These are phyloP conservation scores for Lipomyces yamanashiensis DNA, from an alignment of 805 yeast genomes.

Conservation along the genomic window DNA sequence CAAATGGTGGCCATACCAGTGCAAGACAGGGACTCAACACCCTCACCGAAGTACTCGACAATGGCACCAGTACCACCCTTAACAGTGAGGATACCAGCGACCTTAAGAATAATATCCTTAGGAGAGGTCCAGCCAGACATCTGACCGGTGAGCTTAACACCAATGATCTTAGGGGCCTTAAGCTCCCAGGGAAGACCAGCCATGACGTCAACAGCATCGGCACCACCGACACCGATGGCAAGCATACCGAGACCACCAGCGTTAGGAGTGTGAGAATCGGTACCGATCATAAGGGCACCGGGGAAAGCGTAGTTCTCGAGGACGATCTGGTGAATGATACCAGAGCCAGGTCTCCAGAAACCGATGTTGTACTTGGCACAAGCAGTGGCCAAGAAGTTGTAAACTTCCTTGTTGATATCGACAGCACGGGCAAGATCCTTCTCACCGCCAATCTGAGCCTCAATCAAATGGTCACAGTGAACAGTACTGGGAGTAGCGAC, in stretches of 20 bases:
- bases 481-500: conserved; percentile 95
- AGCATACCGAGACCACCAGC: conserved; percentile 99
- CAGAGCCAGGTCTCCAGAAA: conserved; percentile 99
- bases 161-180: conserved; percentile 93
- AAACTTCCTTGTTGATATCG: conserved; percentile 89
- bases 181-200: conserved; percentile 99
- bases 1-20: conserved; percentile 99
- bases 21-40: conserved; percentile 85
- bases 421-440: conserved; percentile 80
- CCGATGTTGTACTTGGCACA: conserved; percentile 95
- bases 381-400: conserved; percentile 90
- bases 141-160: conserved; percentile 89
- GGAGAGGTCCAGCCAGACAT: conserved; percentile 96
- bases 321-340: conserved; percentile 97
- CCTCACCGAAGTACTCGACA: conserved; percentile 96
- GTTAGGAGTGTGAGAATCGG: conserved; percentile 98
- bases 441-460: conserved; percentile 92
- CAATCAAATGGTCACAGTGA: conserved; percentile 98
- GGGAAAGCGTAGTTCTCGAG: conserved; percentile 96
- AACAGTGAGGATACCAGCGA: conserved; percentile 92
- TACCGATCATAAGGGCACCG: conserved; percentile 95
- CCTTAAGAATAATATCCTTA: conserved; percentile 89
- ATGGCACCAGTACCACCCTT: conserved; percentile 98
- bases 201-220: conserved; percentile 97
- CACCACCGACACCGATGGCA: conserved; percentile 99